phyloP scores from a whole-genome alignment of 1,284 basidiomycete species.

The Ustilago curta region DNA sequence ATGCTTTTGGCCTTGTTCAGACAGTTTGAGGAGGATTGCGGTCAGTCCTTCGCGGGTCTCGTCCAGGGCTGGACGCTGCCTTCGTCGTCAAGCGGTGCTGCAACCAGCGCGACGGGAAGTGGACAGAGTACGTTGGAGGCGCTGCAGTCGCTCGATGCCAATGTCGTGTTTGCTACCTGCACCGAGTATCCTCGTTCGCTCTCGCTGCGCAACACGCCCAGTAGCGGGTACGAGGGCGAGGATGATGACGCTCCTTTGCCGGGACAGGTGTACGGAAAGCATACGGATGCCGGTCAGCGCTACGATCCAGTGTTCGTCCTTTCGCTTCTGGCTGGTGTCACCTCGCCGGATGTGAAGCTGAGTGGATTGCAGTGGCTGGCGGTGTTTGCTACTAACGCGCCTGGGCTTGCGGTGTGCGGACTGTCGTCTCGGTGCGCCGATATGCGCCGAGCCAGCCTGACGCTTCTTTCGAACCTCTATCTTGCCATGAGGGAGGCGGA shows the following conservation, averaged over 20 bases:
- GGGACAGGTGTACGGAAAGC: constrained; percentile 39
- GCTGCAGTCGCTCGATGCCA: constrained; percentile 78
- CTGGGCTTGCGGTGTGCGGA: constrained; percentile 80
- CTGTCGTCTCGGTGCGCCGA: constrained; percentile 78
- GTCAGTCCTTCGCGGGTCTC: constrained; percentile 73
- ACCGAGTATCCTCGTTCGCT: constrained; percentile 76
- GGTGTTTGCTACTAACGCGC: constrained; percentile 82
- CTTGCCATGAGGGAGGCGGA: constrained; percentile 73
- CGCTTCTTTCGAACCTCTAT: constrained; percentile 71
- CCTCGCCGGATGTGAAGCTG: constrained; percentile 73
- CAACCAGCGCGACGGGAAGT: not conserved
- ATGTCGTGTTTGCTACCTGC: constrained; percentile 79
- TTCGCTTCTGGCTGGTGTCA: constrained; percentile 76
- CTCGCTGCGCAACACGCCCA: constrained; percentile 17
- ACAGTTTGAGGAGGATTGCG: constrained; percentile 81
- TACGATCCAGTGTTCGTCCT: constrained; percentile 88
- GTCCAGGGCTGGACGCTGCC: constrained; percentile 41
- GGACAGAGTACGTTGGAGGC: constrained; percentile 73
- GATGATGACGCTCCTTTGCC: constrained; percentile 1
- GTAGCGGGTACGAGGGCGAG: constrained; percentile 26
- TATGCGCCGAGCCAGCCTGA: constrained; percentile 74
- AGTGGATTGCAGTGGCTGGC: constrained; percentile 84
- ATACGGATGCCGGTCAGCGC: constrained; percentile 28
- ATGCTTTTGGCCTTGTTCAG: constrained; percentile 80
- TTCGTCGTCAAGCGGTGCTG: constrained; percentile 8